Evolutionary conservation across 106 monocot genomes (phyloP), one percentile per base, ranked within the genome.

Genomic region (Dactylorhiza incarnata): DNA sequence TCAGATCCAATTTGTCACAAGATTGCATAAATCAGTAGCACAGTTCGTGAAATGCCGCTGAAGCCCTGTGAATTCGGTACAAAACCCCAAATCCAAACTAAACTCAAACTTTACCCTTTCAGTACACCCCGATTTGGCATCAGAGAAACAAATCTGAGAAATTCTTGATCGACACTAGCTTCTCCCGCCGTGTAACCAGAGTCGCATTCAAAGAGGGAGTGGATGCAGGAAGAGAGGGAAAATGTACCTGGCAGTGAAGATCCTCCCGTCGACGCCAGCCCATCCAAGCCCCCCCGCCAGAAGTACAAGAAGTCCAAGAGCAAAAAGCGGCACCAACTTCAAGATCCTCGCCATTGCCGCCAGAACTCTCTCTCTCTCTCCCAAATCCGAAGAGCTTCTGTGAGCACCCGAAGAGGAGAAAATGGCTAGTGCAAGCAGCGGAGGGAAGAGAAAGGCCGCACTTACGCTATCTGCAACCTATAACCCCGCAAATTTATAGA

Each of bases 271-370:
- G 49, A 14, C 47, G 1, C 46, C 2, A 29, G 19, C 47, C 46
- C 10, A 47, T 15, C 46, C 71, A 4, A 71, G 15, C 19, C 47
- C 71, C 7, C 71, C 71, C 6, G 71, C 72, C 22, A 49, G 47
- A 3, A 72, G n/a, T 20, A 49, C 72, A 5, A 49, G 20, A 23
- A 72, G 49, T 5, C 10, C 10, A 9, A 72, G 19, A 49, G 72
- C 48, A 49, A 9, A 72, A 3, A 72, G 49, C 20, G 49, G 8
- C 9, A 49, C 2, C 47, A n/a, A 49, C 22, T 72, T 72, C 0
- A 72, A 72, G 11, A 8, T 48, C 72, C 48, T 49, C 48, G 47
- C 72, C 72, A 72, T 72, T 69, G 69, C 12, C 4, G 69, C 8
- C 69, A 69, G 4, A 4, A 14, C 53, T 20, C 59, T 22, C 59